A percentile compares a stretch with the other conserved stretches of the same genome.
Conservation (phyloP, 1,284 basidiomycete species). For the Cryptococcus neoformans region DNA sequence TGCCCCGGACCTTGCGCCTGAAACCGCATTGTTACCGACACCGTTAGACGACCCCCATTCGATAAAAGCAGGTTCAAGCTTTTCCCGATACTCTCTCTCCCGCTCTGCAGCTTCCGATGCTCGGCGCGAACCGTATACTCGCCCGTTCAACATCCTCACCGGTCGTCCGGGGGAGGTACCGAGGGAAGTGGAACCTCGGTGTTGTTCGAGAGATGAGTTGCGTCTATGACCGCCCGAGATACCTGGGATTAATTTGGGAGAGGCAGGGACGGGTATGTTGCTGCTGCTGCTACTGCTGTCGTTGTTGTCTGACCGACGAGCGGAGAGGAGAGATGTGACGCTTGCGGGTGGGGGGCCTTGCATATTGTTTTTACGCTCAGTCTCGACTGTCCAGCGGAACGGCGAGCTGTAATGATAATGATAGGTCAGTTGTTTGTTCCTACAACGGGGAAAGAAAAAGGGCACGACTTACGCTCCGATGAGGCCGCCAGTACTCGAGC, state of each 20-base stretch:
- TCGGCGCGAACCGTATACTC: conserved; percentile 46
- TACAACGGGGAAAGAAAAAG: background rate
- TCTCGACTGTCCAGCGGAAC: conserved; percentile 34
- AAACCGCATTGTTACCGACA: conserved; percentile 10
- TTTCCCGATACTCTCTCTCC: conserved; percentile 22
- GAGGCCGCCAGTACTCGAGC: conserved; percentile 41
- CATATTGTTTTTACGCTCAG: conserved; percentile 31
- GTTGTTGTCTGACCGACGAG: conserved; percentile 2
- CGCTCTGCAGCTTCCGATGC: conserved; percentile 35
- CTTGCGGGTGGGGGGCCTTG: conserved; percentile 19
- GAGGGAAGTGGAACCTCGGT: background rate
- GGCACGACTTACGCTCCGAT: conserved; percentile 34
- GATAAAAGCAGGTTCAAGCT: conserved; percentile 44
- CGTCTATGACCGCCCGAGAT: conserved; percentile 14
- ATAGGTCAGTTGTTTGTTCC: conserved; percentile 3
- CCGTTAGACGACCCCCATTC: conserved; percentile 41
- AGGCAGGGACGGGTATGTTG: background rate
- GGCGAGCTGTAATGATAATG: conserved; percentile 26
- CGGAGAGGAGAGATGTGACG: conserved; percentile 10
- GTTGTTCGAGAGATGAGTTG: conserved; percentile 28
- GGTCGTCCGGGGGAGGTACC: conserved; percentile 19
- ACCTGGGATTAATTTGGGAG: background rate
- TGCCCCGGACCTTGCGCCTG: background rate
- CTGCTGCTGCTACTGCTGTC: conserved; percentile 1
- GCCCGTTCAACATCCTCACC: conserved; percentile 47